phyloP scores from a whole-genome alignment of 164 flowering plant species.

The Dillenia turbinata region DNA sequence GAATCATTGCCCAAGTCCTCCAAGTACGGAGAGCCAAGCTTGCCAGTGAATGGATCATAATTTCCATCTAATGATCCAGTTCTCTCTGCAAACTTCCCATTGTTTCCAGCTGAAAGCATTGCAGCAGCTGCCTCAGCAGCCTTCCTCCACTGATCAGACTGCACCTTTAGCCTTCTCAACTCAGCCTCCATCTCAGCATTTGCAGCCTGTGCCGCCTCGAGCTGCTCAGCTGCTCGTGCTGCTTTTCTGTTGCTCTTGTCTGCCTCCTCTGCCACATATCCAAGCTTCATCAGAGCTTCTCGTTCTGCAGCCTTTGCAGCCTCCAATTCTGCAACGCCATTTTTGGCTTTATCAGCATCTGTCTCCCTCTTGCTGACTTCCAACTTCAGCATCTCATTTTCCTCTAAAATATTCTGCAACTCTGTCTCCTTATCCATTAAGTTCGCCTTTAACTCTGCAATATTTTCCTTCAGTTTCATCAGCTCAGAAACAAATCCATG shows the following conservation, averaged over 20 bases:
- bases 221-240: conserved; percentile 59
- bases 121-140: conserved; percentile 98
- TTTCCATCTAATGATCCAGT: conserved; percentile 63
- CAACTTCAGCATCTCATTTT: conserved; percentile 58
- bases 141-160: conserved; percentile 96
- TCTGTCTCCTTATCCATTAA: conserved; percentile 75
- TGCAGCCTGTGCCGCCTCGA: conserved; percentile 67
- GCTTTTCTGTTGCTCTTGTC: conserved; percentile 53
- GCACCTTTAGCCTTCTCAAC: conserved; percentile 78
- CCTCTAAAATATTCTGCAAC: conserved; percentile 51
- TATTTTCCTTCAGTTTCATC: conserved; percentile 25
- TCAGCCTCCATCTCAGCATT: conserved; percentile 80
- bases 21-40: conserved; percentile 43
- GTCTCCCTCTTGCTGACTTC: conserved; percentile 39
- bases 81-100: conserved; percentile 60
- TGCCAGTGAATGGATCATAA: conserved; percentile 33
- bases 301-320: conserved; percentile 48
- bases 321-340: conserved; percentile 31
- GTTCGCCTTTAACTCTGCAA: conserved; percentile 45
- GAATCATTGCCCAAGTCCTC: conserved; percentile 74
- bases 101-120: conserved; percentile 60
- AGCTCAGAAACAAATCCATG: conserved; percentile 36
- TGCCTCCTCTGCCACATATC: conserved; percentile 53
- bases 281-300: conserved; percentile 60
- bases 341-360: conserved; percentile 19